A percentile compares a stretch with the other conserved stretches of the same genome.
phyloP scores from a whole-genome alignment of 768 basidiomycete genomes.

The Pholiota conissans region DNA sequence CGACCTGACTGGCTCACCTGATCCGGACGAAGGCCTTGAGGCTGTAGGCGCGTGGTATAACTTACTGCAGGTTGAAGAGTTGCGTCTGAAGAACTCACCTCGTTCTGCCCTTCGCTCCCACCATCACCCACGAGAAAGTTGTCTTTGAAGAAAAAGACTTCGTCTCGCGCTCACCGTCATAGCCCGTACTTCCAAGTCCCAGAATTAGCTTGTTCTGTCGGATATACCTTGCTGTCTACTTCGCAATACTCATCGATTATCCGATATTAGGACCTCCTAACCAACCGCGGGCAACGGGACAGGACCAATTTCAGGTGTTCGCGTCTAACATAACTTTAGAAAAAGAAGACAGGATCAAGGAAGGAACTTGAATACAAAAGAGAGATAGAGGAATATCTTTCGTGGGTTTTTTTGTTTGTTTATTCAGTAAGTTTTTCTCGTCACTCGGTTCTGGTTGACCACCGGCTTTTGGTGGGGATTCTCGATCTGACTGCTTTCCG shows the following conservation, averaged over 20 bases:
- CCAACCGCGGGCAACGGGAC: no score
- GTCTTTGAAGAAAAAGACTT: no score
- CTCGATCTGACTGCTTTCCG: not conserved
- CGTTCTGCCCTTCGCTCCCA: not conserved
- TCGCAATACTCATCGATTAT: not conserved
- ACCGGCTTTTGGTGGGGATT: not conserved
- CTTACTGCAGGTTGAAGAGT: not conserved
- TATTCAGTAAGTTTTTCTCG: not conserved
- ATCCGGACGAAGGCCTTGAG: slow-evolving; percentile 13
- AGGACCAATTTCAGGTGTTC: no score
- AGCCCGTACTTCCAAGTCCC: no score
- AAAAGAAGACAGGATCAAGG: not conserved
- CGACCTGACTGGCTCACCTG: slow-evolving; percentile 3
- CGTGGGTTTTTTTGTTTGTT: not conserved
- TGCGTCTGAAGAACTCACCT: not conserved
- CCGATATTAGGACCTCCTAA: not conserved
- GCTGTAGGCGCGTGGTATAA: slow-evolving; percentile 11
- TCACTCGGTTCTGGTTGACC: not conserved
- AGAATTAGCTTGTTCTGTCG: no score
- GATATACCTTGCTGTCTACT: no score
- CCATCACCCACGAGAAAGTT: no score
- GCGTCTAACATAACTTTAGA: not conserved
- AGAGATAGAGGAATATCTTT: not conserved
- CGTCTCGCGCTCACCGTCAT: not conserved
- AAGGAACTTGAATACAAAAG: no score